These are phyloP conservation scores for Tulasnella sp. DNA, from an alignment of 768 basidiomycete species.

Conservation along the genomic window DNA sequence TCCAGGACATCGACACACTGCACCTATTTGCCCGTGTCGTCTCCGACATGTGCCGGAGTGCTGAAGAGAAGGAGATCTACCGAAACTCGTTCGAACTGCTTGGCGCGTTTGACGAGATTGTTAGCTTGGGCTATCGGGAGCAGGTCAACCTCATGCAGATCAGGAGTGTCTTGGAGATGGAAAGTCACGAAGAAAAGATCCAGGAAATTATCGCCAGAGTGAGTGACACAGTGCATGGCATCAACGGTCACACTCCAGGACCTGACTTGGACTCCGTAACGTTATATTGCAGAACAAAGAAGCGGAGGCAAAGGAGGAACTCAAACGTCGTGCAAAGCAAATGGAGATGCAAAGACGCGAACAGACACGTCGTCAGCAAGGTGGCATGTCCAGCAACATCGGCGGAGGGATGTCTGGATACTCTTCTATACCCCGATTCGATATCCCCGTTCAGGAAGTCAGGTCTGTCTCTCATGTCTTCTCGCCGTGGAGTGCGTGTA, in stretches of 20 bases:
- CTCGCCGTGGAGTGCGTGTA: too few species aligned
- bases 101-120: constrained; percentile 92
- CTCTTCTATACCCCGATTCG: constrained; percentile 19
- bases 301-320: constrained; percentile 96
- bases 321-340: constrained; percentile 94
- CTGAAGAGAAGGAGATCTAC: constrained; percentile 79
- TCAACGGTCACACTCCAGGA: not conserved
- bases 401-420: constrained; percentile 27
- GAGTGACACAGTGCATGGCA: constrained; percentile 22
- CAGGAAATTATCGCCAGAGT: constrained; percentile 96
- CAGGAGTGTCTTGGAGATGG: constrained; percentile 34
- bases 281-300: constrained; percentile 73
- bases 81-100: constrained; percentile 88
- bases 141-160: constrained; percentile 34
- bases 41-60: constrained; percentile 76
- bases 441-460: constrained; percentile 10
- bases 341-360: constrained; percentile 96
- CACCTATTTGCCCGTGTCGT: constrained; percentile 90
- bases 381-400: constrained; percentile 30
- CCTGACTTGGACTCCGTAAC: not conserved
- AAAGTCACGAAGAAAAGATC: constrained; percentile 48
- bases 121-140: constrained; percentile 60
- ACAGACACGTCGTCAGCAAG: constrained; percentile 64
- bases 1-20: constrained; percentile 95
- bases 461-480: constrained; percentile 39